Evolutionary conservation across 2,329 filamentous ascomycete species (phyloP), one percentile per base, ranked within the genome.

Genomic region (Scedosporium dehoogii): DNA sequence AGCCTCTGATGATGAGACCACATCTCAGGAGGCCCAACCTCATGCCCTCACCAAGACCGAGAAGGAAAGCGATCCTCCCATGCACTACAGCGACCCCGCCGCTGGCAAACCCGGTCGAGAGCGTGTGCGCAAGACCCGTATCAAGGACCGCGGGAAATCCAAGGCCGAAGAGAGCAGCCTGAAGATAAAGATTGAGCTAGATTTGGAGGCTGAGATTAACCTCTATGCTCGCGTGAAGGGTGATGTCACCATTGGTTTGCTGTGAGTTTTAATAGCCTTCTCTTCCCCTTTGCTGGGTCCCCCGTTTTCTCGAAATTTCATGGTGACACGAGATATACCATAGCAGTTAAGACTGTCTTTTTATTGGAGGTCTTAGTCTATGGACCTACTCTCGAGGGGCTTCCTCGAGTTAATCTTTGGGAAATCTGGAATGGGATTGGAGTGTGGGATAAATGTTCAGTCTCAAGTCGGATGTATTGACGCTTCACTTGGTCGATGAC

Each of bases 41-140:
- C 56, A 41, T 16, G 33, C 55, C 27, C 33, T 38, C 16, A n/a
- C n/a, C 5, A 41, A 41, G 27, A 14, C 14, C 27, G n/a, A 10
- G 27, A 58, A 25, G 55, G 55, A 33, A n/a, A 41, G 21, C 27
- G 55, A 58, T 23, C 55, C 27, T 29, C 80, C 91, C 71, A 96
- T 96, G 74, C 91, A 96, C 77, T 96, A 96, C 78, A 90, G 90
- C 76, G 91, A 91, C 16, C 89, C 91, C 1, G 93, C 90, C 72
- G 87, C 96, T 69, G 91, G 91, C 59, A 91, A 92, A 76, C 55
- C 55, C 27, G 55, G 48, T 25, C 62, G 59, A 27, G 59, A 61
- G 10, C 25, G 27, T 10, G 48, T 42, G 16, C 48, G 48, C 44
- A 61, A 61, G 59, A 55, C 59, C 23, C 59, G 59, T 38, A 61